Conservation (phyloP, 2,329 filamentous ascomycete genomes). For the Chaetomiaceae sp. region DNA sequence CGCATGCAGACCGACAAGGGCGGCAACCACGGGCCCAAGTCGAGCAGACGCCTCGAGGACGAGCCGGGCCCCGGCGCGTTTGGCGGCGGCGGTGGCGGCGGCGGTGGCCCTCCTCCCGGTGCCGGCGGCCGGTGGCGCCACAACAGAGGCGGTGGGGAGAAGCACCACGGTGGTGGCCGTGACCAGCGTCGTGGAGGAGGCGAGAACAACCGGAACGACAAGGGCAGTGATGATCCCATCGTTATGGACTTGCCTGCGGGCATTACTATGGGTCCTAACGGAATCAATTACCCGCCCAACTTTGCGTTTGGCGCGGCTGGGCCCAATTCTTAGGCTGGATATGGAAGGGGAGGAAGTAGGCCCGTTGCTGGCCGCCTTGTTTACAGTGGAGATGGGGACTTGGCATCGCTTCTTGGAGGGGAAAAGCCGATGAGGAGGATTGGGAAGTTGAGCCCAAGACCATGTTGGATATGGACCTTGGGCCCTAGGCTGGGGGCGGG, state of each 20-base stretch:
- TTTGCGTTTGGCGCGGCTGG: conserved; percentile 32
- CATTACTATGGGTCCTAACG: conserved; percentile 41
- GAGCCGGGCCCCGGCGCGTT: conserved; percentile 23
- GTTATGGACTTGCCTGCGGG: conserved; percentile 40
- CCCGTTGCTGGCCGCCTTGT: no score
- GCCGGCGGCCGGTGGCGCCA: conserved; percentile 18
- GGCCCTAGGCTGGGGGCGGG: no score
- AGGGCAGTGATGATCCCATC: conserved; percentile 27
- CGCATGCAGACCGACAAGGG: conserved; percentile 66
- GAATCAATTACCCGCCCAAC: conserved; percentile 46
- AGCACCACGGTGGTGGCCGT: conserved; percentile 25
- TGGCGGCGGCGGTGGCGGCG: conserved; percentile 14
- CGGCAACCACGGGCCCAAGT: conserved; percentile 60
- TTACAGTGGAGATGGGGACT: no score
- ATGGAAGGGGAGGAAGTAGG: background rate
- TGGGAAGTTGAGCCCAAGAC: no score
- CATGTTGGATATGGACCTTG: no score
- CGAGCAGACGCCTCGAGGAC: conserved; percentile 42
- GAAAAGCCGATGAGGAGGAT: no score
- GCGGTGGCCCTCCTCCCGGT: no score
- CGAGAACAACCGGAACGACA: background rate
- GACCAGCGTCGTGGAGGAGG: conserved; percentile 20
- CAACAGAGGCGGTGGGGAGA: conserved; percentile 11
- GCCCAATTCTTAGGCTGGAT: conserved; percentile 4
- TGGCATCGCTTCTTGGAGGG: no score